These are phyloP conservation scores for Basidiobolus heterosporus DNA, from an alignment of 371 early-diverging fungal genomes.

Conservation along the genomic window DNA sequence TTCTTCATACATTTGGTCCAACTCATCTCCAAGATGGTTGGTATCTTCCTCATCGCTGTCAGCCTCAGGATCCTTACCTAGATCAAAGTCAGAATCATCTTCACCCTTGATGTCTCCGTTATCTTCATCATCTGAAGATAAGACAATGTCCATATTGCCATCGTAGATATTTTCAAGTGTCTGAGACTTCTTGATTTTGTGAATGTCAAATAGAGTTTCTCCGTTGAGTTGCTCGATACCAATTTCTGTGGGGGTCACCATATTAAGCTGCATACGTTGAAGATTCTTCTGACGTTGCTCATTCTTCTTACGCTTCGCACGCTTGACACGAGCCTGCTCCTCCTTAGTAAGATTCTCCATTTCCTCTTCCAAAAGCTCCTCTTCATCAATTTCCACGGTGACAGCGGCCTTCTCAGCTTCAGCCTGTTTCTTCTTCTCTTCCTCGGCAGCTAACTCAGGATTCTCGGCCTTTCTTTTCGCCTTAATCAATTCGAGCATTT, in stretches of 20 bases:
- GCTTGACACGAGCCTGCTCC: constrained; percentile 35
- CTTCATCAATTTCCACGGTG: constrained; percentile 23
- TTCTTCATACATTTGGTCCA: constrained; percentile 55
- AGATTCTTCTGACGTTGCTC: constrained; percentile 70
- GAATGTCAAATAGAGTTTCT: constrained; percentile 35
- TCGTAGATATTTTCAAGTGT: constrained; percentile 3
- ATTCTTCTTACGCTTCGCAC: constrained; percentile 38
- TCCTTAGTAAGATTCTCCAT: constrained; percentile 36
- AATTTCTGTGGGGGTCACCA: constrained; percentile 79
- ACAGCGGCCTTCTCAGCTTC: constrained; percentile 29
- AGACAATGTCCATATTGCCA: constrained; percentile 31
- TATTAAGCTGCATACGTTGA: constrained; percentile 75
- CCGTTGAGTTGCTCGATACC: constrained; percentile 50
- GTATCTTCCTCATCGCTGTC: constrained; percentile 23
- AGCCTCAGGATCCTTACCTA: constrained; percentile 12
- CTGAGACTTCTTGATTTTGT: constrained; percentile 28
- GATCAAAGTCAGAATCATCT: constrained; percentile 9
- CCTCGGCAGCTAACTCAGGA: constrained; percentile 5
- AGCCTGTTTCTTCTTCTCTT: neutral
- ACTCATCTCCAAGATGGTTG: constrained; percentile 40
- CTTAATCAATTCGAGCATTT: constrained; percentile 41
- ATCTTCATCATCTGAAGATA: constrained; percentile 18
- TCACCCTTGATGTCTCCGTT: constrained; percentile 18
- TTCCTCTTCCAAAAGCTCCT: constrained; percentile 26
- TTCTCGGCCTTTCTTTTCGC: constrained; percentile 10